These are phyloP conservation scores for Vitis hybrid DNA, from an alignment of 177 flowering plant species.

Conservation along the genomic window DNA sequence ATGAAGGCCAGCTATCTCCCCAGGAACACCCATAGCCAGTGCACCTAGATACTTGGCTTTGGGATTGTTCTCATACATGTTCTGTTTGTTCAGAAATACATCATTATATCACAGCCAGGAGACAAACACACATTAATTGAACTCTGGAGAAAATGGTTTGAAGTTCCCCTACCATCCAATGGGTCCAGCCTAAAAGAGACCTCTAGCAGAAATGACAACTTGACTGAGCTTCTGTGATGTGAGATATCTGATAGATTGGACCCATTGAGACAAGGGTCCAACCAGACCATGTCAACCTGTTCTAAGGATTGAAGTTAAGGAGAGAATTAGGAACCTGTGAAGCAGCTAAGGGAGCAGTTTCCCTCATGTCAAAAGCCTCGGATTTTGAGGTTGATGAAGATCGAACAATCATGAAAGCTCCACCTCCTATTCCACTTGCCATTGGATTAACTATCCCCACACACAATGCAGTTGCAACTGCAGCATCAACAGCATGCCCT, in stretches of 20 bases:
- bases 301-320: not conserved
- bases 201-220: not conserved
- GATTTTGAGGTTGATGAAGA: constrained; percentile 50
- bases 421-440: constrained; percentile 97
- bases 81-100: constrained; percentile 33
- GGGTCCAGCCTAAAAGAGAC: not conserved
- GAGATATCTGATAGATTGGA: not conserved
- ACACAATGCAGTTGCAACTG: constrained; percentile 87
- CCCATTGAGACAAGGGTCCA: not conserved
- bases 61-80: constrained; percentile 68
- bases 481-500: constrained; percentile 96
- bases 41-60: constrained; percentile 54
- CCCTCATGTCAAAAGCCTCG: constrained; percentile 76
- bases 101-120: not conserved
- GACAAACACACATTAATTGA: not conserved
- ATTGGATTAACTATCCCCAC: constrained; percentile 80
- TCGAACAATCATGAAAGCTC: constrained; percentile 80
- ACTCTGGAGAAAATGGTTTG: not conserved
- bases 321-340: constrained; percentile 50
- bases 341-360: constrained; percentile 90
- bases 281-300: not conserved
- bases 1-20: constrained; percentile 90
- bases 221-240: not conserved
- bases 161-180: not conserved
- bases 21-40: constrained; percentile 87